A percentile compares a stretch with the other conserved stretches of the same genome.
Conservation (phyloP, 2,329 filamentous ascomycete genomes). For the Alternaria triticimaculans region DNA sequence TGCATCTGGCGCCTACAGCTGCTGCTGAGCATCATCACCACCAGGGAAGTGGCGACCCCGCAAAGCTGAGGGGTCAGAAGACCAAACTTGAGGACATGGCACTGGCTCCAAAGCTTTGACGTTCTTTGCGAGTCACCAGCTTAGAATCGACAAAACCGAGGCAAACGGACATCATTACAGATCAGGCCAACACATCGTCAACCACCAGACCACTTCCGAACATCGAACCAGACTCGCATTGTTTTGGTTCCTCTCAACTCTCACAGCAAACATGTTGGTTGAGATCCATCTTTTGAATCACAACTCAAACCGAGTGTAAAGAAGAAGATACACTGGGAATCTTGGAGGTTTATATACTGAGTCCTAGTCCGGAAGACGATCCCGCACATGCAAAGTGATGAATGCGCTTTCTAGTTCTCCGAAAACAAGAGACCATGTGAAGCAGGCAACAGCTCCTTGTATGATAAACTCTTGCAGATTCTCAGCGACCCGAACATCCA, state of each 20-base stretch:
- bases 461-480: neutral
- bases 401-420: neutral
- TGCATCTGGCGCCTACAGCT: neutral
- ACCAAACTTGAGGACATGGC: neutral
- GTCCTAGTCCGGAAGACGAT: neutral
- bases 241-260: too few relatives aligned
- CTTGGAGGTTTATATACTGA: neutral
- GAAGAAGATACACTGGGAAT: neutral
- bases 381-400: neutral
- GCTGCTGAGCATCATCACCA: neutral
- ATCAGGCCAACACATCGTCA: neutral
- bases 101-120: too few relatives aligned
- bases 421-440: neutral
- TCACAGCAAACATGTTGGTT: too few relatives aligned
- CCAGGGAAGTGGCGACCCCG: neutral
- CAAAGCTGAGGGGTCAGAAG: neutral
- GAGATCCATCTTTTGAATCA: neutral
- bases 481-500: neutral
- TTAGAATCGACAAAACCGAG: neutral
- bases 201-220: too few relatives aligned
- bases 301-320: neutral
- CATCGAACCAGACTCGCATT: fast-evolving
- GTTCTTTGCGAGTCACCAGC: too few relatives aligned
- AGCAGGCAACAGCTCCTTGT: neutral
- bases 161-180: neutral